phyloP scores from a whole-genome alignment of 306 rosid genomes.

The cucumber (Cucumis sativus) region DNA sequence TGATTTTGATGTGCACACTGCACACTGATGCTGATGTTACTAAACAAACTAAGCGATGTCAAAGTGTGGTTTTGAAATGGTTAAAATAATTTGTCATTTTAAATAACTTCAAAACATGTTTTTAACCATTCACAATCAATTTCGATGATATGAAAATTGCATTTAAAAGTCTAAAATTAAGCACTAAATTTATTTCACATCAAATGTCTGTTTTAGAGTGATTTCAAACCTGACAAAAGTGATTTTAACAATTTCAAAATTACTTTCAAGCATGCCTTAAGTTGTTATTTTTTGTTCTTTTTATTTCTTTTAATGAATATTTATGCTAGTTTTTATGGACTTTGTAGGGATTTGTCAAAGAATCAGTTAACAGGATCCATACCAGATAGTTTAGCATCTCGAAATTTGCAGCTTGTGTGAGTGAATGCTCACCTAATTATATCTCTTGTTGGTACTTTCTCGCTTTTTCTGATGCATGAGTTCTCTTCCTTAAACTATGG shows the following conservation, averaged over 20 bases:
- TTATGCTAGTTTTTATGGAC: neutral
- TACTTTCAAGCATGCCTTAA: no score
- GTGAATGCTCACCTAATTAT: slow-evolving; percentile 18
- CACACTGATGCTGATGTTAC: neutral
- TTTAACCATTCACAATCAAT: no score
- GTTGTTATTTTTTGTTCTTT: neutral
- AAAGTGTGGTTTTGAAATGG: no score
- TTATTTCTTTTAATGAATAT: neutral
- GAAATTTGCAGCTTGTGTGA: slow-evolving; percentile 78
- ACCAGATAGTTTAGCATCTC: slow-evolving; percentile 46
- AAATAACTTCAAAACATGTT: no score
- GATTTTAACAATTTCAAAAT: no score
- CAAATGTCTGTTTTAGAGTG: no score
- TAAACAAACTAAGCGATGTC: neutral
- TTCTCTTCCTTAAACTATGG: slow-evolving; percentile 4
- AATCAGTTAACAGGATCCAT: slow-evolving; percentile 69
- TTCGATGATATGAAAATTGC: no score
- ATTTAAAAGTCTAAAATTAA: no score
- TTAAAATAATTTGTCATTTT: no score
- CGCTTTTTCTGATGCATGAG: neutral
- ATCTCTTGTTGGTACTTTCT: neutral
- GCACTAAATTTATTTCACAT: no score
- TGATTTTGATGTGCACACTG: neutral
- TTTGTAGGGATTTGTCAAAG: slow-evolving; percentile 71
- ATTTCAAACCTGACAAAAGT: no score